A percentile compares a stretch with the other conserved stretches of the same genome.
Evolutionary conservation across 2,329 filamentous ascomycete species (phyloP).

Genomic region (Phoma sp.): DNA sequence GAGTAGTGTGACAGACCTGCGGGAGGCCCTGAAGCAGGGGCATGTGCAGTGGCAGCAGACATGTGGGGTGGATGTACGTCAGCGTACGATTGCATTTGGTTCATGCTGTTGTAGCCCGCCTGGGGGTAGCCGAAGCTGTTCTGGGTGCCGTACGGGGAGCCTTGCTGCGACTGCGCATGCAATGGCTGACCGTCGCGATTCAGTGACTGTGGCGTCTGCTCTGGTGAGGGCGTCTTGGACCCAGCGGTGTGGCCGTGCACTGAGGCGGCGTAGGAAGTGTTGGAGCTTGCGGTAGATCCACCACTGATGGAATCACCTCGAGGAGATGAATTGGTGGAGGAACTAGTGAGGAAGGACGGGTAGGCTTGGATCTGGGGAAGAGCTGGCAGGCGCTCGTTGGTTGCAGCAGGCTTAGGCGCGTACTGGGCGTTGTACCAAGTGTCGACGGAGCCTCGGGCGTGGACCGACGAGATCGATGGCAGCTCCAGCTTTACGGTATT

Average conservation of each 20-base stretch:
- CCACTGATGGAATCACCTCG: constrained; percentile 76
- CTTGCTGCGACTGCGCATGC: constrained; percentile 48
- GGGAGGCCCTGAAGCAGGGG: constrained; percentile 78
- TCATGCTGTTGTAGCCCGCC: constrained; percentile 69
- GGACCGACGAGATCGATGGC: constrained; percentile 82
- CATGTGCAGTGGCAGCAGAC: constrained; percentile 75
- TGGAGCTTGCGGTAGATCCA: constrained; percentile 61
- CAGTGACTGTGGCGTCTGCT: constrained; percentile 60
- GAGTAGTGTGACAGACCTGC: constrained; percentile 76
- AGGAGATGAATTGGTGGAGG: constrained; percentile 75
- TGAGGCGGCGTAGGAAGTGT: constrained; percentile 63
- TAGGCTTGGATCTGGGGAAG: constrained; percentile 72
- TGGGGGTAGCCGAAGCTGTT: constrained; percentile 47
- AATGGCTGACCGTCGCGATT: constrained; percentile 44
- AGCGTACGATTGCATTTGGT: constrained; percentile 81
- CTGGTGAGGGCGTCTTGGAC: constrained; percentile 79
- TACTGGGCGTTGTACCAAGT: constrained; percentile 74
- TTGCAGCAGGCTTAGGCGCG: constrained; percentile 68
- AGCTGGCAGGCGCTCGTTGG: constrained; percentile 76
- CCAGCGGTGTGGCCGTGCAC: constrained; percentile 60
- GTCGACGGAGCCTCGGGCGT: constrained; percentile 78
- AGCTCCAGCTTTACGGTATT: constrained; percentile 93
- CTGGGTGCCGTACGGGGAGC: constrained; percentile 49
- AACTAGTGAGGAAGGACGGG: constrained; percentile 56
- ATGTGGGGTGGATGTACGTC: constrained; percentile 81